Evolutionary conservation across 1,284 basidiomycete genomes (phyloP).

Genomic region (Hemileia vastatrix): DNA sequence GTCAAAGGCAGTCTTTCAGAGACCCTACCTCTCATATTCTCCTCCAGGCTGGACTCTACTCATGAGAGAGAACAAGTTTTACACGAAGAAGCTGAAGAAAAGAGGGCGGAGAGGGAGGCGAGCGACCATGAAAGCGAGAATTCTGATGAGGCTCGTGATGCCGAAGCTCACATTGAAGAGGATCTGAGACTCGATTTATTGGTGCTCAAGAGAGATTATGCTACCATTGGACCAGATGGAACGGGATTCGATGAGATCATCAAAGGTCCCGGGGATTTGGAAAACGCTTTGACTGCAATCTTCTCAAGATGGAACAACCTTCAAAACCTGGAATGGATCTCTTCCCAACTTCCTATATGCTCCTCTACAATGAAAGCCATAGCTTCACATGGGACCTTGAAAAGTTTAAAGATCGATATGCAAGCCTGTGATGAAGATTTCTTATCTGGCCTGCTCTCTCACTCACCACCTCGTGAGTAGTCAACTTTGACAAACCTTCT

Average conservation of each 20-base stretch:
- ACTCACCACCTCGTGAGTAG: no score
- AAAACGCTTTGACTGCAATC: not conserved
- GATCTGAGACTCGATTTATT: not conserved
- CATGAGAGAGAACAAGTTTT: not conserved
- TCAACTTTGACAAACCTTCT: no score
- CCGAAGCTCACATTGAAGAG: not conserved
- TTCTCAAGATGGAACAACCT: not conserved
- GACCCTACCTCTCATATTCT: not conserved
- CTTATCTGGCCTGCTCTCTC: no score
- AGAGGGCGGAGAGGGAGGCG: not conserved
- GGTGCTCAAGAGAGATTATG: not conserved
- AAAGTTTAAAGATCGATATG: no score
- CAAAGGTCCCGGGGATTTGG: not conserved
- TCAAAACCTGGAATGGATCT: not conserved
- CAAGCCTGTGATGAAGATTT: no score
- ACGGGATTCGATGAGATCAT: not conserved
- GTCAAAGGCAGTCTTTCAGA: not conserved
- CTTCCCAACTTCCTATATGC: no score
- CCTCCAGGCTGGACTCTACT: not conserved
- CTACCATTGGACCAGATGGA: not conserved
- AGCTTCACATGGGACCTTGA: no score
- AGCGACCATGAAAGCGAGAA: not conserved
- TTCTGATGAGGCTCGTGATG: not conserved
- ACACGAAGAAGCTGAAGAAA: not conserved
- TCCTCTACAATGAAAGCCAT: no score